Conservation (phyloP, 2,329 filamentous ascomycete genomes). For the Fusarium compactum region DNA sequence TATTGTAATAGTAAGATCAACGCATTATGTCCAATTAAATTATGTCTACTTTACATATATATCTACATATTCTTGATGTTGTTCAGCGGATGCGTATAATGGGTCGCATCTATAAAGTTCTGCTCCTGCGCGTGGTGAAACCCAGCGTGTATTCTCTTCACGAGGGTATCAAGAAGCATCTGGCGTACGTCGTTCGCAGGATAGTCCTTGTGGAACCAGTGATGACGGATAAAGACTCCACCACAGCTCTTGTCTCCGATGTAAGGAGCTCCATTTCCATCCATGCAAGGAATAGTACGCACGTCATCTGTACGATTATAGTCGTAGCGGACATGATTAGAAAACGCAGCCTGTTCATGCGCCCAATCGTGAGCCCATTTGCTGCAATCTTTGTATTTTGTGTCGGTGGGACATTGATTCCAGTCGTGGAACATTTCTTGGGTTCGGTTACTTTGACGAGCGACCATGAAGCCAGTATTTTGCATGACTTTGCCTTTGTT, state of each 20-base stretch:
- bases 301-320: constrained; percentile 42
- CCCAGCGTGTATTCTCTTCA: constrained; percentile 14
- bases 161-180: constrained; percentile 2
- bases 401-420: constrained; percentile 13
- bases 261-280: constrained; percentile 44
- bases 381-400: constrained; percentile 24
- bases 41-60: background rate
- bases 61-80: constrained; percentile 1
- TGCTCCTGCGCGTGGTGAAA: constrained; percentile 13
- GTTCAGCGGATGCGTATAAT: constrained; percentile 9
- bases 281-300: constrained; percentile 39
- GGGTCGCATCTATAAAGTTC: constrained; percentile 20
- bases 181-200: constrained; percentile 16
- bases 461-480: constrained; percentile 43
- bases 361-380: constrained; percentile 46
- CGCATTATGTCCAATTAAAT: background rate
- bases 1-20: background rate
- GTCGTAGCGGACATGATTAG: constrained; percentile 44
- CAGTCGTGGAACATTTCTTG: constrained; percentile 34
- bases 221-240: constrained; percentile 45
- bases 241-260: constrained; percentile 40
- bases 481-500: constrained; percentile 38
- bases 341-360: constrained; percentile 48
- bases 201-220: constrained; percentile 36
- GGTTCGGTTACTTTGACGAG: constrained; percentile 40